Conservation (phyloP, 2,329 filamentous ascomycete genomes). For the Calonectria montana region DNA sequence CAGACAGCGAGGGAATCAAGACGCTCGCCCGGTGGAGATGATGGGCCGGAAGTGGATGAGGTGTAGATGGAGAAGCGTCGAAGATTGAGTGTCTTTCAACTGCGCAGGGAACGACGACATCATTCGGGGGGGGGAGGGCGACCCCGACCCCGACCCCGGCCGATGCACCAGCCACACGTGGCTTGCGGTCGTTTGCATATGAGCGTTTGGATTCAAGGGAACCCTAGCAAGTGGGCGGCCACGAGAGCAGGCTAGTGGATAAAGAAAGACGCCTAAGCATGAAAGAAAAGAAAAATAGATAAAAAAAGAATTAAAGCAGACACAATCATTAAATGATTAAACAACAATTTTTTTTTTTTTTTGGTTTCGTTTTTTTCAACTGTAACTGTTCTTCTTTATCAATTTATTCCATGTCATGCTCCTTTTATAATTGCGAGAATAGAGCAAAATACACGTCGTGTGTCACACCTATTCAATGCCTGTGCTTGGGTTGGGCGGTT, state of each 20-base stretch:
- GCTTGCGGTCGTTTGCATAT: conserved; percentile 17
- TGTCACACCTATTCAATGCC: background rate
- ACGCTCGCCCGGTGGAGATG: conserved; percentile 12
- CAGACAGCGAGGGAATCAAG: conserved; percentile 4
- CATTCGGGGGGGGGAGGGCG: conserved; percentile 20
- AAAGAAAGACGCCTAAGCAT: background rate
- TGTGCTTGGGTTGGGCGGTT: background rate
- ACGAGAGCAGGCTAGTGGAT: background rate
- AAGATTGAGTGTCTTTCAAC: conserved; percentile 18
- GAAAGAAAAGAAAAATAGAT: background rate
- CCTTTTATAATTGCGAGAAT: background rate
- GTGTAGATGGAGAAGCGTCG: conserved; percentile 12
- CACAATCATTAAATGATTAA: background rate
- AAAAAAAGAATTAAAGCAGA: background rate
- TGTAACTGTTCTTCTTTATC: background rate
- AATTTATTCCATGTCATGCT: background rate
- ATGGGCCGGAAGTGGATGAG: conserved; percentile 16
- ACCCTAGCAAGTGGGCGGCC: background rate
- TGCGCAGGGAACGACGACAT: conserved; percentile 25
- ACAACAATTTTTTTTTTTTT: background rate
- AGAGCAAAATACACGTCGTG: background rate
- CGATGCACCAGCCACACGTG: conserved; percentile 11
- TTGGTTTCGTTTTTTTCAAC: background rate
- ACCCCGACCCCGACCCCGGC: conserved; percentile 1
- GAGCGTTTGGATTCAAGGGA: conserved; percentile 7